Evolutionary conservation across 2,329 filamentous ascomycete species (phyloP).

Genomic region (Aspergillus sp.): DNA sequence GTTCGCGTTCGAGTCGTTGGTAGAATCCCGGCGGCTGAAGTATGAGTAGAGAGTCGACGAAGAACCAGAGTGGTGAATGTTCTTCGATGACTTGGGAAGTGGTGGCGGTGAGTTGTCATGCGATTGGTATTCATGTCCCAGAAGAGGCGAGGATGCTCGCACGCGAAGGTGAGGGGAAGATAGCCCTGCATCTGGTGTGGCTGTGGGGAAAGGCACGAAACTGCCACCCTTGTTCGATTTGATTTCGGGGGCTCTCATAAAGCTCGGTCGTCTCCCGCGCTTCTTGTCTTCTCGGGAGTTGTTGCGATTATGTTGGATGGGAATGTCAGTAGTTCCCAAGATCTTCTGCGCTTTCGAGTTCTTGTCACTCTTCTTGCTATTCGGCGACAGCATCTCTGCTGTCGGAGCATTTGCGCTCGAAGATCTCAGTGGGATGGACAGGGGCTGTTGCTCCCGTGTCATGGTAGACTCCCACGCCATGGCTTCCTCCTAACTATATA

Average conservation of each 20-base stretch:
- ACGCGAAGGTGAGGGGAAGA: conserved; percentile 30
- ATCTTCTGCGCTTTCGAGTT: conserved; percentile 29
- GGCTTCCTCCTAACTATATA: not conserved
- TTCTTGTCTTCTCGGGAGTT: conserved; percentile 17
- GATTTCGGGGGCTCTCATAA: conserved; percentile 37
- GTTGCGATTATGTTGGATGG: conserved; percentile 16
- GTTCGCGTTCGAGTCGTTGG: conserved; percentile 22
- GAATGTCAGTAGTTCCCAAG: conserved; percentile 23
- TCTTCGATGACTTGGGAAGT: conserved; percentile 31
- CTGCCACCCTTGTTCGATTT: conserved; percentile 19
- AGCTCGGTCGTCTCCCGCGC: conserved; percentile 30
- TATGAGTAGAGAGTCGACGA: conserved; percentile 44
- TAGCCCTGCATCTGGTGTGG: conserved; percentile 9
- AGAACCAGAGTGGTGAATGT: conserved; percentile 37
- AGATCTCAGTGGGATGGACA: conserved; percentile 11
- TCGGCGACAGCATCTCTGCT: conserved; percentile 4
- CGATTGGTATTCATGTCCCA: conserved; percentile 35
- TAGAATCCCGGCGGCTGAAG: conserved; percentile 41
- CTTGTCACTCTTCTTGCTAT: conserved; percentile 12
- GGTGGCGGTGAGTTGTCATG: conserved; percentile 19
- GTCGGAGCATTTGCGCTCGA: conserved; percentile 12
- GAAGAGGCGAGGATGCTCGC: conserved; percentile 43
- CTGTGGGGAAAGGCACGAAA: conserved; percentile 24
- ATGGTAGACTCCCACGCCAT: not conserved
- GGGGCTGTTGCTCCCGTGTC: conserved; percentile 3